Percentiles rank a stretch among this genome's conserved stretches.
phyloP scores from a whole-genome alignment of 2,329 filamentous ascomycete genomes.

The Endothia cerciana region DNA sequence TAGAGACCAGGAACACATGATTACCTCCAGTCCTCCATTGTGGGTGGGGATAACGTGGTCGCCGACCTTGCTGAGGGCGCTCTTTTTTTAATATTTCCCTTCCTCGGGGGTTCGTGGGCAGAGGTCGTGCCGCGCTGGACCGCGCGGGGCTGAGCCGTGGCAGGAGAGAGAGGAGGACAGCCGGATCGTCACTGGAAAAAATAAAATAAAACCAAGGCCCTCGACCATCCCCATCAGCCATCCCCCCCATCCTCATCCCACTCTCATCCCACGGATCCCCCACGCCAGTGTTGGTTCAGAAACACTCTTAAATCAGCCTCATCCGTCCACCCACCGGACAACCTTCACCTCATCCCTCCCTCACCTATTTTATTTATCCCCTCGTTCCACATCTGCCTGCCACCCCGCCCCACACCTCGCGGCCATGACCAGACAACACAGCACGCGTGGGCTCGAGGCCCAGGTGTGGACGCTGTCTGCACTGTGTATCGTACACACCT shows the following conservation, averaged over 20 bases:
- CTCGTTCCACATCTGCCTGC: background rate
- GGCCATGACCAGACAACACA: background rate
- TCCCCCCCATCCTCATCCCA: background rate
- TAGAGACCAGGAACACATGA: no score
- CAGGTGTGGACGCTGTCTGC: background rate
- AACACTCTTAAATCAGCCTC: constrained; percentile 12
- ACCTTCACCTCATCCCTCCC: background rate
- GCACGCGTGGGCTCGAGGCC: background rate
- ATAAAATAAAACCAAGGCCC: background rate
- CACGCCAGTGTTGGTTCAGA: constrained; percentile 6
- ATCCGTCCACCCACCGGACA: background rate
- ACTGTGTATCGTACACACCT: background rate
- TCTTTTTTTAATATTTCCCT: background rate
- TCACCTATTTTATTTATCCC: background rate
- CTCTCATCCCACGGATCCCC: constrained; percentile 20
- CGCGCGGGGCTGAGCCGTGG: background rate
- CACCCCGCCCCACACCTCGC: background rate
- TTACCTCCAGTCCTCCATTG: no score
- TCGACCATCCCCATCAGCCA: no score
- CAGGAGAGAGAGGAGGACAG: no score
- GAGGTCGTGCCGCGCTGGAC: background rate
- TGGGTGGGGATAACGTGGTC: no score
- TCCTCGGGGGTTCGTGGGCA: background rate
- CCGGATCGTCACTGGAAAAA: background rate
- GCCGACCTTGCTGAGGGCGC: background rate